Evolutionary conservation across 768 basidiomycete species (phyloP), one percentile per base, ranked within the genome.

Genomic region (Termitomyces sp.): DNA sequence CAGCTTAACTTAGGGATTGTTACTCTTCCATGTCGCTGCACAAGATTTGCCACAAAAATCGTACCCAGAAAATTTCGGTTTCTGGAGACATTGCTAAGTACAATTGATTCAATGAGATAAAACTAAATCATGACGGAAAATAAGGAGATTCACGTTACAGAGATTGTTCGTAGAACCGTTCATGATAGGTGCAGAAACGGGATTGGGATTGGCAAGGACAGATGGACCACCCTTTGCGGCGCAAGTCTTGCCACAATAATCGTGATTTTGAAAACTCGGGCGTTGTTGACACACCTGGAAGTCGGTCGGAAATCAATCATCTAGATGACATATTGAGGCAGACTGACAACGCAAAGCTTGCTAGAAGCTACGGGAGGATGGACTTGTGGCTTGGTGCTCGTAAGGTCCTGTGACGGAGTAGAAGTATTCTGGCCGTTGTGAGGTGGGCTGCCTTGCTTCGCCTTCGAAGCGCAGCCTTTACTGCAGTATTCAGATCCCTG

Each of bases 161-260:
- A 25, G 33, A 12, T 48, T 48, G 16, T 25, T 49, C n/a, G 48
- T 22, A 36, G 35, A 18, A 38, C 23, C n/a, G 15, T 12, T 48
- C 16, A 7, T n/a, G 5, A 3, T 25, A 36, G 23, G 16, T n/a
- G 23, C 23, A 25, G 5, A 20, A 23, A 48, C 33, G 9, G 33
- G 33, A 25, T n/a, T 25, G 7, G 23, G 23, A 49, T 49, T 49
- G 2, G 23, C 12, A 9, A n/a, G 1, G 42, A n/a, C 25, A 27
- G 27, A 7, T n/a, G 36, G 48, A 22, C 42, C 42, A 3, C 23
- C 35, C 23, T 49, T 38, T 3, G 48, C 48, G n/a, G 56, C 84
- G 59, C 85, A 86, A 47, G 78, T 82, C 74, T 83, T 82, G 51
- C 86, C 83, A 54, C 86, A 49, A 38, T 49, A 38, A 18, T 25